Conservation (phyloP, 768 basidiomycete species). For the Baorangia bicolor region DNA sequence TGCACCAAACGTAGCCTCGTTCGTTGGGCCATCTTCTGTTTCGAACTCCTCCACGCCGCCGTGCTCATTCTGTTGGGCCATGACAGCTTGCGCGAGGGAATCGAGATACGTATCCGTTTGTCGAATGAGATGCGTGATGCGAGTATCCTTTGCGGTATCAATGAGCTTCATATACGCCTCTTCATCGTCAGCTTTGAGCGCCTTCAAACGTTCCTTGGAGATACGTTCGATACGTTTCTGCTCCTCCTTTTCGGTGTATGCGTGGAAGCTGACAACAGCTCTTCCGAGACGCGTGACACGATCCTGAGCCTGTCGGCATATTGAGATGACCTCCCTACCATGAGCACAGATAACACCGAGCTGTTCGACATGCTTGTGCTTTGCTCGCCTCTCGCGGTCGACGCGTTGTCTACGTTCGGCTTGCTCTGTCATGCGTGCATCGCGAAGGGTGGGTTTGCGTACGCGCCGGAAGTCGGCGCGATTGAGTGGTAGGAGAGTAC, state of each 20-base stretch:
- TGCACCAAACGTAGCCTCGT: constrained; percentile 90
- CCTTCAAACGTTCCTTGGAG: constrained; percentile 96
- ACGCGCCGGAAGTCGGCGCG: constrained; percentile 87
- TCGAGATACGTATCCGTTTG: constrained; percentile 97
- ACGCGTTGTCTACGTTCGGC: constrained; percentile 88
- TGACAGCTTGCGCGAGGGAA: constrained; percentile 90
- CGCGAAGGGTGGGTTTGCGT: constrained; percentile 83
- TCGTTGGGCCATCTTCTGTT: constrained; percentile 69
- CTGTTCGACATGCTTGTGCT: constrained; percentile 95
- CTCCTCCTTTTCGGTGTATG: constrained; percentile 94
- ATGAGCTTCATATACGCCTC: constrained; percentile 99
- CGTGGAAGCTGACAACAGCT: constrained; percentile 81
- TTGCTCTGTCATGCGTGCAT: constrained; percentile 86
- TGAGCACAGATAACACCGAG: constrained; percentile 84
- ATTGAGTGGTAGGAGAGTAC: constrained; percentile 86
- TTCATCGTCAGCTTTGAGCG: constrained; percentile 96
- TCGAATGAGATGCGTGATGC: constrained; percentile 92
- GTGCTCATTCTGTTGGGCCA: constrained; percentile 83
- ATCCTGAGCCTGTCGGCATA: constrained; percentile 62
- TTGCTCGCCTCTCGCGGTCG: constrained; percentile 91
- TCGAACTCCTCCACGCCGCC: constrained; percentile 49
- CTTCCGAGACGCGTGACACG: constrained; percentile 65
- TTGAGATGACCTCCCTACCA: constrained; percentile 70
- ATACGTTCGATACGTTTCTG: constrained; percentile 95
- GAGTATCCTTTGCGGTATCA: constrained; percentile 98